Evolutionary conservation across 2,329 filamentous ascomycete genomes (phyloP), one percentile per base, ranked within the genome.

Genomic region (Aspergillus sp.): DNA sequence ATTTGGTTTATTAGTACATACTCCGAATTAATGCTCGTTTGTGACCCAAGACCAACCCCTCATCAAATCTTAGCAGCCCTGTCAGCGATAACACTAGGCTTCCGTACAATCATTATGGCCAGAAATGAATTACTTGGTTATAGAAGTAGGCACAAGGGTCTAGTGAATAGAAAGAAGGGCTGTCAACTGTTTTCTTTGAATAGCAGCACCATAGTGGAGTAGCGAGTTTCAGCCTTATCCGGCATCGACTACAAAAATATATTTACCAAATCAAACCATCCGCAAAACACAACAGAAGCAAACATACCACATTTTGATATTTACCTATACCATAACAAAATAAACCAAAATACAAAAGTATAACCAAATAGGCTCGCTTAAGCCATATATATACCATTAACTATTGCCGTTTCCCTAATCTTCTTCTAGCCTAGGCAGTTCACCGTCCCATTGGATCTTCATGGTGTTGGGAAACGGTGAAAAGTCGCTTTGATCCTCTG

Each of bases 371-470:
- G 8, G 6, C 26, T 42, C 39, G 11, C 11, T 22, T 20, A 22
- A 41, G 4, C 17, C 5, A 48, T 48, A 44, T 32, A 51, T 30
- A 17, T 11, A 30, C 26, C 26, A 11, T 9, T n/a, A 34, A 11
- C 26, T n/a, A 34, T 42, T 20, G 39, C 17, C n/a, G 11, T 42
- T 5, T 30, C 18, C 38, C 47, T 34, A 64, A 8, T 62, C 53
- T 24, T 43, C 47, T 11, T 49, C 22, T 47, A 61, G 30, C 8
- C 13, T 39, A 42, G 72, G 71, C 53, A 76, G 48, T 3, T 72
- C 68, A 4, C 75, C 74, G 63, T 78, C 71, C 76, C 76, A 79
- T 48, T 72, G 68, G 9, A 78, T 67, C 63, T 77, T 78, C 75
- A 78, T 76, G 3, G 74, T 76, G 6, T 67, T 67, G 8, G 77